Evolutionary conservation across 2,329 filamentous ascomycete species (phyloP).

Genomic region (Triangularia setosa): DNA sequence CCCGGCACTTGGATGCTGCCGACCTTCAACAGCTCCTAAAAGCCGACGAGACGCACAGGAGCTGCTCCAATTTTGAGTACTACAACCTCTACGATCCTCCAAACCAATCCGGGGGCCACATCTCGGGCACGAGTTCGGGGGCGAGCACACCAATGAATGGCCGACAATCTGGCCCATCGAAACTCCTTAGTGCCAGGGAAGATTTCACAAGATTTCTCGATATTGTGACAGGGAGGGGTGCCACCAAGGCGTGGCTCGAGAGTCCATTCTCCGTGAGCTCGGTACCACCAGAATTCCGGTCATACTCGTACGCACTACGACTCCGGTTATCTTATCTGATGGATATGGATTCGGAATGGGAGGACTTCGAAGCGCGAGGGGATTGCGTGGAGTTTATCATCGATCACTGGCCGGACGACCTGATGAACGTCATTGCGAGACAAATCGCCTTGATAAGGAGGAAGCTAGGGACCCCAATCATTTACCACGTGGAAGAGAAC

Average conservation of each 20-base stretch:
- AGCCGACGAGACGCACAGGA: conserved; percentile 53
- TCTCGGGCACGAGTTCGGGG: conserved; percentile 20
- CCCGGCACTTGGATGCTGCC: conserved; percentile 51
- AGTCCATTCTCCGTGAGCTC: conserved; percentile 59
- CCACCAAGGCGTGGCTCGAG: conserved; percentile 50
- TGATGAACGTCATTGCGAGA: conserved; percentile 47
- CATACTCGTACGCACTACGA: conserved; percentile 58
- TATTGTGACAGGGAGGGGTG: conserved; percentile 50
- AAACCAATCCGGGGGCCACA: conserved; percentile 27
- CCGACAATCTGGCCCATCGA: conserved; percentile 49
- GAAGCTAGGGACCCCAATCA: conserved; percentile 52
- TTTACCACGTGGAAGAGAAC: conserved; percentile 53
- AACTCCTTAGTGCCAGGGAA: conserved; percentile 55
- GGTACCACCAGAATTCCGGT: conserved; percentile 54
- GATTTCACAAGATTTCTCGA: conserved; percentile 59
- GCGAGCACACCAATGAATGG: conserved; percentile 22
- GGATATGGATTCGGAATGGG: conserved; percentile 46
- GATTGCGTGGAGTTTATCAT: conserved; percentile 60
- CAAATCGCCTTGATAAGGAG: conserved; percentile 56
- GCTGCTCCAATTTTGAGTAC: conserved; percentile 67
- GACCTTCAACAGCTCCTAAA: conserved; percentile 55
- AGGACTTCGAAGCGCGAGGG: conserved; percentile 52
- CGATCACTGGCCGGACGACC: conserved; percentile 51
- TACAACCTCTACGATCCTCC: conserved; percentile 59
- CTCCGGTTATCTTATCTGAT: conserved; percentile 59